These are phyloP conservation scores for Lobosporangium transversale DNA, from an alignment of 192 early-diverging fungal genomes.

Conservation along the genomic window DNA sequence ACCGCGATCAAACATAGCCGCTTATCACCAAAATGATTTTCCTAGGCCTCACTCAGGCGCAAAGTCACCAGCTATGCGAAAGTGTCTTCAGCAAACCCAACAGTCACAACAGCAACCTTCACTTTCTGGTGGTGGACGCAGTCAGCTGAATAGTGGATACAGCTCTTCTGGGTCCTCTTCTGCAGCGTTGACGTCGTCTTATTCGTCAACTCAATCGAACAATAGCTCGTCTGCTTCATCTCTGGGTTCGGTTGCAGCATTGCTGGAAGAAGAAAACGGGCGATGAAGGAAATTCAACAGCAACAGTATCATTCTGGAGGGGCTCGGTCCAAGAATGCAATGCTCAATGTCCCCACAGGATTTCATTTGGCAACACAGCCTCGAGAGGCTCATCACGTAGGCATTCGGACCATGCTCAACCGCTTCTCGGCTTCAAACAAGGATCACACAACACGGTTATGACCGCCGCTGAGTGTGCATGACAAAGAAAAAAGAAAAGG, in stretches of 20 bases:
- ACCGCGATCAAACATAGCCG: background rate
- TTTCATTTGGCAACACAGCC: slow-evolving; percentile 8
- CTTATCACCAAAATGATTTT: too few relatives aligned
- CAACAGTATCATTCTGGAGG: too few relatives aligned
- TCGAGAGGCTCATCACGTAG: slow-evolving; percentile 28
- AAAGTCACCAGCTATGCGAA: too few relatives aligned
- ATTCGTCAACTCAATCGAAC: slow-evolving; percentile 24
- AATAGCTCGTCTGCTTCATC: slow-evolving; percentile 36
- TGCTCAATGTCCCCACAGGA: slow-evolving; percentile 10
- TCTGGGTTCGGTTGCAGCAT: slow-evolving; percentile 28
- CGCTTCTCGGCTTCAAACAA: slow-evolving; percentile 26
- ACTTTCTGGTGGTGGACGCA: slow-evolving; percentile 2
- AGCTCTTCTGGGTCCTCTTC: slow-evolving; percentile 40
- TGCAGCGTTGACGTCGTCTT: slow-evolving; percentile 21
- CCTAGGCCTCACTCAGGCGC: too few relatives aligned
- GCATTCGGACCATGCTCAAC: slow-evolving; percentile 39
- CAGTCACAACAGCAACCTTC: too few relatives aligned
- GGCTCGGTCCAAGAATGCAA: slow-evolving; percentile 18
- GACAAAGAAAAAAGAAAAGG: too few relatives aligned
- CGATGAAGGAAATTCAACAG: slow-evolving; percentile 15
- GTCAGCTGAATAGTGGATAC: slow-evolving; percentile 26
- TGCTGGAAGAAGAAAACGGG: slow-evolving; percentile 36
- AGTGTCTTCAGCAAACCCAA: too few relatives aligned
- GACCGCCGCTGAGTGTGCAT: background rate
- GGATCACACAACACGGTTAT: too few relatives aligned